Base-by-base conservation (phyloP, 768 basidiomycete genomes). In the Boletus tylopilopsis region DNA sequence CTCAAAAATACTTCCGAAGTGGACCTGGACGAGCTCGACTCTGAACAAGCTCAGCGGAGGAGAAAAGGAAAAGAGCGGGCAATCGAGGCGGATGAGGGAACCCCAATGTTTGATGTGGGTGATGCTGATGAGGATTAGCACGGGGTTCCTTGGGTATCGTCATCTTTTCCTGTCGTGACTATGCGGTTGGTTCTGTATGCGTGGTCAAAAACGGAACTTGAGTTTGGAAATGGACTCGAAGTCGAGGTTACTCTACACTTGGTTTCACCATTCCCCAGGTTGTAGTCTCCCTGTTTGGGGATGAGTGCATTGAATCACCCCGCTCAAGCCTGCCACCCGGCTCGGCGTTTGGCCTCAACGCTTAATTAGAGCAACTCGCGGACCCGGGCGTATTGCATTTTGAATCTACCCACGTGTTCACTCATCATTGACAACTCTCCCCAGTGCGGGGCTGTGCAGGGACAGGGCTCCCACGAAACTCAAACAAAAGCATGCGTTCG, bases 341-440 rank as follows among this genome's bases (percentile, higher is more conserved):
- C 87, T 90, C 16, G 90, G 92, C 6, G 91, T 74, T 63, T 95
- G 93, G 0, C 90, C 89, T 21, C 93, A 94, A 59, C 93, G 91
- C 1, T n/a, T n/a, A n/a, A n/a, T n/a, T n/a, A n/a, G n/a, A n/a
- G n/a, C n/a, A n/a, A 81, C 79, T 10, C 92, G 77, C 9, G 83
- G 64, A 61, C 93, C 89, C 23, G 92, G 74, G 1, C 67, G 68
- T 79, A 93, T 84, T 16, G 76, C 54, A 53, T 75, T 71, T 60
- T 80, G 76, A 16, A 87, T 61, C 84, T 87, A 55, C 36, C 30
- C 47, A 23, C 45, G 11, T 39, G 13, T 39, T 39, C 19, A 29
- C 5, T 29, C n/a, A n/a, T n/a, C n/a, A n/a, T n/a, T n/a, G n/a
- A n/a, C n/a, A n/a, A n/a, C n/a, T n/a, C n/a, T n/a, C n/a, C n/a